Base-by-base conservation (phyloP, 2,329 filamentous ascomycete species). In the Neopestalotiopsis sp. region DNA sequence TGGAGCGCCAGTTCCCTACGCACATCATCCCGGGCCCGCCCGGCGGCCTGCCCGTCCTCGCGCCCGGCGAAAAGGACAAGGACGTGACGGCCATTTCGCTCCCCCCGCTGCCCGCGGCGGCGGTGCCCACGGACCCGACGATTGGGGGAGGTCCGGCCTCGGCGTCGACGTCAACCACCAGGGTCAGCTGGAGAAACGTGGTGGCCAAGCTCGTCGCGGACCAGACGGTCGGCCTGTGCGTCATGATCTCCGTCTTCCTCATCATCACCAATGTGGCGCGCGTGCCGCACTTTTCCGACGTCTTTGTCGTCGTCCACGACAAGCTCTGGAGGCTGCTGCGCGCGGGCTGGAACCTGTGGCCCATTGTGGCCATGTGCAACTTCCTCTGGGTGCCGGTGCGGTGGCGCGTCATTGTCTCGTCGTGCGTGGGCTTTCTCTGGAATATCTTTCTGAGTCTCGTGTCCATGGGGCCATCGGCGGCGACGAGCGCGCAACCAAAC, bases 341-440 rank as follows among this genome's bases (percentile, higher is more conserved):
- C 62, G 79, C 79, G 2, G 79, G 78, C 10, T 81, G 79, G 79
- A 77, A 79, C 53, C 76, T 81, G 28, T 81, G 79, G 79, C 79
- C 79, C 1, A 70, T 79, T 14, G 79, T 81, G 7, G 78, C 78
- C 7, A 66, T 81, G 13, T 75, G 74, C 75, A 81, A 80, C 67
- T 81, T 80, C 65, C 67, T 78, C 4, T 81, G 78, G 74, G 78
- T 81, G 6, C 79, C 79, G 1, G 78, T 81, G 9, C 74, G 79
- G 13, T 80, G 78, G 14, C 69, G 79, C 14, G 79, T 80, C 24
- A 72, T 81, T 32, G 79, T 81, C 3, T 77, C 77, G 0, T 78
- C 79, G 24, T 78, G 76, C 67, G 76, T 81, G 40, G 79, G 79
- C 3, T 81, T 81, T 24, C 73, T 77, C 1, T 81, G 79, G 79